A percentile compares a stretch with the other conserved stretches of the same genome.
These are phyloP conservation scores for Quercus cerris DNA, from an alignment of 306 rosid species.

Conservation along the genomic window DNA sequence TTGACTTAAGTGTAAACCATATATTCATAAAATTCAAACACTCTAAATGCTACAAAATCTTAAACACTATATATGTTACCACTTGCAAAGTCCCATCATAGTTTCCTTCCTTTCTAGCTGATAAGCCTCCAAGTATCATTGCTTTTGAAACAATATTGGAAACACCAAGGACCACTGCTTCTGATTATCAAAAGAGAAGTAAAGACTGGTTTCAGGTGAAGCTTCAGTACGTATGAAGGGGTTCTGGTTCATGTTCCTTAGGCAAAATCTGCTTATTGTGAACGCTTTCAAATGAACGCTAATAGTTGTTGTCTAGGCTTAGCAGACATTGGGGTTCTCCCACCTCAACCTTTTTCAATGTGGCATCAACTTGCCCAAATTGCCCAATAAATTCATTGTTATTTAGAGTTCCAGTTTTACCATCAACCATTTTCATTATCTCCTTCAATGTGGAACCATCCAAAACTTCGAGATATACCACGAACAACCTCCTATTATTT, in stretches of 20 bases:
- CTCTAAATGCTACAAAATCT: not conserved
- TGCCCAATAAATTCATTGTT: conserved; percentile 29
- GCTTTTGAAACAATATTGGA: conserved; percentile 43
- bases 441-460: too few species aligned
- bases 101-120: conserved; percentile 29
- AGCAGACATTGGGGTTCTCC: conserved; percentile 31
- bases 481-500: too few species aligned
- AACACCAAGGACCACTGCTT: conserved; percentile 41
- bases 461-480: too few species aligned
- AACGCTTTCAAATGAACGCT: not conserved
- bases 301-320: conserved; percentile 10
- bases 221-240: conserved; percentile 27
- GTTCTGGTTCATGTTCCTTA: not conserved
- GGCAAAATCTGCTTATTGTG: not conserved
- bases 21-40: not conserved
- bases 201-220: conserved; percentile 28
- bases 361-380: conserved; percentile 25
- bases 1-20: not conserved
- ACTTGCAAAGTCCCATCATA: conserved; percentile 45
- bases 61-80: conserved; percentile 29
- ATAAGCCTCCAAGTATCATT: conserved; percentile 23
- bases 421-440: not conserved
- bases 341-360: conserved; percentile 42
- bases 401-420: conserved; percentile 24
- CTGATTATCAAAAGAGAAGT: conserved; percentile 19